Evolutionary conservation across 805 yeast genomes (phyloP), one percentile per base, ranked within the genome.

Genomic region (Schwanniomyces sp.): DNA sequence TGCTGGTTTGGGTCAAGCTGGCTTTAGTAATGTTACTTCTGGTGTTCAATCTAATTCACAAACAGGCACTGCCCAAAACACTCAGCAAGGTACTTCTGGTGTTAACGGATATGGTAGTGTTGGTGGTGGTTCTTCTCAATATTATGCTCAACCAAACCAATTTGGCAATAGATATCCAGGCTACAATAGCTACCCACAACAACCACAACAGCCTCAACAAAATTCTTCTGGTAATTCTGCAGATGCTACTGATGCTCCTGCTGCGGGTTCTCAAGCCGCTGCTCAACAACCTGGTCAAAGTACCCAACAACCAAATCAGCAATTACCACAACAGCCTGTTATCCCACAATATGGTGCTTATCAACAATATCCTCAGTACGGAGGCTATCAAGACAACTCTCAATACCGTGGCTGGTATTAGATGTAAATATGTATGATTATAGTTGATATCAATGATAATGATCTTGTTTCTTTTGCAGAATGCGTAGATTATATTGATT

Each of bases 291-390:
- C 53, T 43, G 45, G 38, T 24, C 56, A 52, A 43, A 51, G 47
- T 28, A 57, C 54, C 27, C 66, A 53, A 42, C 63, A 52, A 30
- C 56, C 53, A 10, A 63, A 54, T 34, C 70, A 59, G 45, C 68
- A 63, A 45, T 59, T 52, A 14, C 59, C 63, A 27, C 70, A 67
- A 48, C 77, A 72, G 57, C 72, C 72, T 42, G 55, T 58, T 49
- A 62, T 64, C 48, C 76, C 76, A 25, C 76, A 72, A 58, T 73
- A 68, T 54, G 75, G 69, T 38, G 76, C 64, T n/a, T 73, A 72
- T 56, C 78, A 73, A 57, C 78, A 73, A 57, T 73, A 72, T 59
- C 76, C 78, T 10, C 78, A 73, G 58, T 73, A 72, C 52, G 75
- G 68, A 37, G 67, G 74, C 51, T 73, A 72, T 60, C 78, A 72